Percentiles rank a stretch among this genome's conserved stretches.
phyloP scores from a whole-genome alignment of 306 rosid species.

The Trifolium repens region DNA sequence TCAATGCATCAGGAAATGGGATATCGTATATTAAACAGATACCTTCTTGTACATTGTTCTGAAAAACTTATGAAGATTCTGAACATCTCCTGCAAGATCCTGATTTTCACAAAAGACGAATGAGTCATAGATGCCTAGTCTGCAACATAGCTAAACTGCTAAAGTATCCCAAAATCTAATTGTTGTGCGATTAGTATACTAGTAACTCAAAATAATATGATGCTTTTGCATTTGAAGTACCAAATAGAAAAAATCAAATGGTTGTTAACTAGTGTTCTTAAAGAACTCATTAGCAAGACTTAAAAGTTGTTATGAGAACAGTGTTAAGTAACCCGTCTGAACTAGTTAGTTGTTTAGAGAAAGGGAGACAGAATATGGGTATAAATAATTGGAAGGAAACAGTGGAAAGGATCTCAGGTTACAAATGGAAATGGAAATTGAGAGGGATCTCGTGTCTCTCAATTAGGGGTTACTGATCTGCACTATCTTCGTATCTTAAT shows the following conservation, averaged over 20 bases:
- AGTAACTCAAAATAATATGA: neutral
- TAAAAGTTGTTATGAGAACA: neutral
- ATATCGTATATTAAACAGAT: conserved; percentile 27
- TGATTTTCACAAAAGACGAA: conserved; percentile 46
- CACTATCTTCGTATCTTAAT: neutral
- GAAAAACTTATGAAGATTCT: conserved; percentile 73
- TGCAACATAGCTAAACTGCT: neutral
- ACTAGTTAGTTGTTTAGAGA: neutral
- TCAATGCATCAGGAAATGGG: conserved; percentile 18
- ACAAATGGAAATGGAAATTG: neutral
- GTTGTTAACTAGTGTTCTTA: neutral
- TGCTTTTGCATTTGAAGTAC: neutral
- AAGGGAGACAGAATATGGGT: neutral
- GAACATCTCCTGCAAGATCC: conserved; percentile 90
- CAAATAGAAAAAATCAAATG: conserved; percentile 9
- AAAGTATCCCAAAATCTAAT: conserved; percentile 14
- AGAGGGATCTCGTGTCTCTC: neutral
- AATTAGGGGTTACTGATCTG: conserved; percentile 4
- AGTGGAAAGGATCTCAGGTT: neutral
- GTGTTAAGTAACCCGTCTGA: neutral
- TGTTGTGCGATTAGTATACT: neutral
- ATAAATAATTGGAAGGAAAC: neutral
- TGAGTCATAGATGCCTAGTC: conserved; percentile 10
- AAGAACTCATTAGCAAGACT: neutral
- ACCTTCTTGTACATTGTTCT: conserved; percentile 78